A percentile compares a stretch with the other conserved stretches of the same genome.
Evolutionary conservation across 2,329 filamentous ascomycete genomes (phyloP).

Genomic region (Juglanconis juglandina): DNA sequence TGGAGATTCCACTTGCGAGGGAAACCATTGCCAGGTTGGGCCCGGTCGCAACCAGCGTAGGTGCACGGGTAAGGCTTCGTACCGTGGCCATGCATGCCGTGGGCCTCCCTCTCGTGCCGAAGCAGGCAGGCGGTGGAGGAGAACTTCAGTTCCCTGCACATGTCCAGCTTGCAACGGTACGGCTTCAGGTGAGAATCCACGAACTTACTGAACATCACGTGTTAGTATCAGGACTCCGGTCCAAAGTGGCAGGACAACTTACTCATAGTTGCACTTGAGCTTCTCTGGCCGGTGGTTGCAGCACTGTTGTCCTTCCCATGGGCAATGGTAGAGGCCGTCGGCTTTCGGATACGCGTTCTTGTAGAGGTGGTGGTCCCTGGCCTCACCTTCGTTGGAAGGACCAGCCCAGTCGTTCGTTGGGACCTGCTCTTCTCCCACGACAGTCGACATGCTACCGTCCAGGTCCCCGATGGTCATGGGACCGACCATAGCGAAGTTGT

Average conservation of each 20-base stretch:
- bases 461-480: slow-evolving; percentile 34
- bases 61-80: slow-evolving; percentile 89
- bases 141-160: slow-evolving; percentile 83
- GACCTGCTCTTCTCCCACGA: slow-evolving; percentile 34
- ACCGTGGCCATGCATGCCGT: slow-evolving; percentile 92
- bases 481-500: slow-evolving; percentile 14
- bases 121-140: slow-evolving; percentile 94
- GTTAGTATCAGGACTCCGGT: slow-evolving; percentile 17
- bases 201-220: slow-evolving; percentile 68
- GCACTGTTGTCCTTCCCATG: slow-evolving; percentile 66
- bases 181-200: slow-evolving; percentile 96
- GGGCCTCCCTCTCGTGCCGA: slow-evolving; percentile 91
- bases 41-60: slow-evolving; percentile 82
- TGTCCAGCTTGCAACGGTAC: slow-evolving; percentile 84
- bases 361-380: slow-evolving; percentile 67
- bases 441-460: slow-evolving; percentile 32
- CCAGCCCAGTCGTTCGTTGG: slow-evolving; percentile 39
- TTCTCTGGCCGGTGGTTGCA: slow-evolving; percentile 93
- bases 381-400: slow-evolving; percentile 52
- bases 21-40: slow-evolving; percentile 79
- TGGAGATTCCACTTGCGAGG: slow-evolving; percentile 92
- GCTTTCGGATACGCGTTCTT: slow-evolving; percentile 58
- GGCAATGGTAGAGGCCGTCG: slow-evolving; percentile 91
- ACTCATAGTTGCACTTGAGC: slow-evolving; percentile 99
- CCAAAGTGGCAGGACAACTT: slow-evolving; percentile 41